These are phyloP conservation scores for Verticillium alfalfae DNA, from an alignment of 2,329 filamentous ascomycete species.

Conservation along the genomic window DNA sequence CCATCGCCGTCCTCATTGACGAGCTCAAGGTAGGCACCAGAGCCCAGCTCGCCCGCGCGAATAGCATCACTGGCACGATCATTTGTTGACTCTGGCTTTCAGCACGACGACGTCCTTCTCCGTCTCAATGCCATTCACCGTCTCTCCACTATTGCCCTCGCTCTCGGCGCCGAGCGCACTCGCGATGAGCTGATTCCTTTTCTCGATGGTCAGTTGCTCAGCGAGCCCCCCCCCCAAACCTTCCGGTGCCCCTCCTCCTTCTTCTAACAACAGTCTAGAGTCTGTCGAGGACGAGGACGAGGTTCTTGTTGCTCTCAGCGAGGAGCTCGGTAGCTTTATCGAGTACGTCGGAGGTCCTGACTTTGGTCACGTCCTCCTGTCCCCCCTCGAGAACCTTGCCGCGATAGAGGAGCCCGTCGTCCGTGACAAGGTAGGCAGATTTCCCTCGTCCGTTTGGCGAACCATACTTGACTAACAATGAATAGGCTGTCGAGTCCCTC, in stretches of 20 bases:
- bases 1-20: constrained; percentile 98
- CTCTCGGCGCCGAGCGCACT: constrained; percentile 91
- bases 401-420: constrained; percentile 98
- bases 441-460: constrained; percentile 5
- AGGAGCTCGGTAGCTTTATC: constrained; percentile 93
- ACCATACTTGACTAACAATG: constrained; percentile 4
- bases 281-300: constrained; percentile 99
- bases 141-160: constrained; percentile 95
- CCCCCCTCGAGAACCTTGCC: constrained; percentile 93
- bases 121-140: constrained; percentile 98
- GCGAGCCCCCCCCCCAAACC: constrained; percentile 1
- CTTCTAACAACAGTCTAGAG: constrained; percentile 51
- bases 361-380: constrained; percentile 92
- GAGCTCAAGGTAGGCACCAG: constrained; percentile 82
- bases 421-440: constrained; percentile 75
- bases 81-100: constrained; percentile 6
- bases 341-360: constrained; percentile 95
- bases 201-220: constrained; percentile 73
- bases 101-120: constrained; percentile 98
- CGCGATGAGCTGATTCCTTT: constrained; percentile 98
- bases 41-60: background rate
- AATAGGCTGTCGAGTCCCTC: constrained; percentile 90
- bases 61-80: background rate
- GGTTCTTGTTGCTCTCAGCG: constrained; percentile 92
- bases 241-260: constrained; percentile 4